Conservation (phyloP, 352 stramenopile species). For the Phytopythium litorale region DNA sequence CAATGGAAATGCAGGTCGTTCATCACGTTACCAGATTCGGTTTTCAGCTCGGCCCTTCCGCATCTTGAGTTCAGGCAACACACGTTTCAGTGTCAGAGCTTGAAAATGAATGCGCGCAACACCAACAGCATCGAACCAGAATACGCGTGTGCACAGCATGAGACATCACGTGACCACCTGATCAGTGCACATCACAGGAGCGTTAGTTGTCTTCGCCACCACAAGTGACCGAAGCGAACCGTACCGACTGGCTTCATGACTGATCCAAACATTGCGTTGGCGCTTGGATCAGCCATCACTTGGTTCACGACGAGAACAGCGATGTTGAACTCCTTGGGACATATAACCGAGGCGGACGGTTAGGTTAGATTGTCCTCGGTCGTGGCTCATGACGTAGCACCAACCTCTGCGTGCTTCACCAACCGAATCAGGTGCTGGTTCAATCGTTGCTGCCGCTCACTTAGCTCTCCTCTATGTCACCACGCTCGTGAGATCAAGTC, state of each 20-base stretch:
- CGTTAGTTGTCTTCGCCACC: neutral
- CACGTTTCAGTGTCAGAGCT: neutral
- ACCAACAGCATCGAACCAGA: slow-evolving; percentile 32
- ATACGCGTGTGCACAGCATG: slow-evolving; percentile 97
- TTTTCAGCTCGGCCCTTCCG: slow-evolving; percentile 92
- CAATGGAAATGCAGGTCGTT: neutral
- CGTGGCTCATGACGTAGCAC: neutral
- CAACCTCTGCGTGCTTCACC: slow-evolving; percentile 72
- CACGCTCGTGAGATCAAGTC: neutral
- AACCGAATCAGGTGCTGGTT: slow-evolving; percentile 87
- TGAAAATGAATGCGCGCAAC: neutral
- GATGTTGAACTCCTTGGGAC: slow-evolving; percentile 91
- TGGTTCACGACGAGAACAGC: slow-evolving; percentile 92
- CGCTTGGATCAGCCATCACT: slow-evolving; percentile 87
- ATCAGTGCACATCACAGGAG: neutral
- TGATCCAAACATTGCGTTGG: slow-evolving; percentile 77
- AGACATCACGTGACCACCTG: slow-evolving; percentile 91
- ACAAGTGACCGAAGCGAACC: slow-evolving; percentile 7
- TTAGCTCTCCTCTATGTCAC: slow-evolving; percentile 38
- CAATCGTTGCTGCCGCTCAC: slow-evolving; percentile 87
- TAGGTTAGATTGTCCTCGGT: neutral
- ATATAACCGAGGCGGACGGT: slow-evolving; percentile 1
- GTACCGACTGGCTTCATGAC: slow-evolving; percentile 83
- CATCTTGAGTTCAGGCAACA: slow-evolving; percentile 29
- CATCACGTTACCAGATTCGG: slow-evolving; percentile 65